Base-by-base conservation (phyloP, 768 basidiomycete genomes). In the Hericium coralloides region DNA sequence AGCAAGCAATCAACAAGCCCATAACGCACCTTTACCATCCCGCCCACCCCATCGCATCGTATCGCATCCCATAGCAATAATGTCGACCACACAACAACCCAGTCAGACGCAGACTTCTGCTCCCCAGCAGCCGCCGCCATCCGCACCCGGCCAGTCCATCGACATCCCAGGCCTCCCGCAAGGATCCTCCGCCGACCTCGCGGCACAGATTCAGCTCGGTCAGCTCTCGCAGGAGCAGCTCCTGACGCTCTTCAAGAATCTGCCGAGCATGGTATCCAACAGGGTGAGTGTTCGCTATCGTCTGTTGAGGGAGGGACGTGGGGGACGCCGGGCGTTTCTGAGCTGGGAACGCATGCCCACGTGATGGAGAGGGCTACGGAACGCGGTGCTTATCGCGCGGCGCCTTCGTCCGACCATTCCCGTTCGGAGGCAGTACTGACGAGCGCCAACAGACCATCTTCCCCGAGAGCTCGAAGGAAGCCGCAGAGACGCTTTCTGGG, bases 401-500 rank as follows among this genome's bases (percentile, higher is more conserved):
- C 31, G 31, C 31, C 31, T 2, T 9, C 31, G 10, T 31, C 8
- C 31, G 8, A 31, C 10, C 7, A 31, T 31, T 31, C 7, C 7
- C 10, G 31, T 9, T 8, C 31, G 31, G 31, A 8, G 10, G 31
- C 31, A 31, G 10, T 31, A 31, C 31, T 31, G 5, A 31, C 31
- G 31, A n/a, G 15, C 4, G 15, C 17, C 22, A 7, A n/a, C 22
- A n/a, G 18, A 47, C 17, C 45, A 23, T 31, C 45, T 47, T 23
- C 45, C 45, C 45, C 22, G 8, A n/a, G 18, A 10, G 45, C 68
- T 56, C 60, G 31, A 69, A 62, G 62, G 68, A 66, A 51, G 64
- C 64, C 48, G 65, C 67, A 2, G 68, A 70, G 55, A 59, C 63
- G 3, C 65, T 69, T 51, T 62, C 62, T 49, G 73, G 72, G 52